Percentiles rank a stretch among this genome's conserved stretches.
Conservation (phyloP, 106 monocot genomes). For the Triglochin maritima region DNA sequence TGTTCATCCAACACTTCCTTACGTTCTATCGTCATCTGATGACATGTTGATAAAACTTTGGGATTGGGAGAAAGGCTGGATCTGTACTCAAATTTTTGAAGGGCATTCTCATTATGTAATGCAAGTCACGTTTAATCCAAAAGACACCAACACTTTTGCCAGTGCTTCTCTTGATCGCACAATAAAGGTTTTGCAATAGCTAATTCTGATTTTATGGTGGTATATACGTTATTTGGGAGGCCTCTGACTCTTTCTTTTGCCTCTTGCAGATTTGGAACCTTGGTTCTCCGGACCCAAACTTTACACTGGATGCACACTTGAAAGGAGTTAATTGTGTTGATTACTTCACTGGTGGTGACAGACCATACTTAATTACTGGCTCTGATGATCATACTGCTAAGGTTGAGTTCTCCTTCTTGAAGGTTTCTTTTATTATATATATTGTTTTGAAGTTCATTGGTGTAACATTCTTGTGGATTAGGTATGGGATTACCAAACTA, state of each 20-base stretch:
- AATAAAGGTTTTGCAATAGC: constrained; percentile 45
- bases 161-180: constrained; percentile 96
- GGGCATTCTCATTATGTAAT: constrained; percentile 99
- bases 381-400: constrained; percentile 98
- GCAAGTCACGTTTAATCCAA: constrained; percentile 97
- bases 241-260: background rate
- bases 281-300: constrained; percentile 95
- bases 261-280: constrained; percentile 80
- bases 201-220: background rate
- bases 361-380: constrained; percentile 92
- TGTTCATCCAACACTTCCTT: constrained; percentile 92
- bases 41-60: constrained; percentile 99
- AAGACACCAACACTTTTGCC: constrained; percentile 97
- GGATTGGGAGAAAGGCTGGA: constrained; percentile 98
- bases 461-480: constrained; percentile 13
- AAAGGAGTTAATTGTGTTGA: constrained; percentile 98
- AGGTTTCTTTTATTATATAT: background rate
- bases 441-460: background rate
- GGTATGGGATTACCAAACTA: constrained; percentile 99
- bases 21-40: constrained; percentile 92
- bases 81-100: constrained; percentile 93
- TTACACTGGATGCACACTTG: constrained; percentile 84
- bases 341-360: constrained; percentile 94
- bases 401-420: constrained; percentile 24
- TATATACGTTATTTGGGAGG: background rate